Evolutionary conservation across 176 grass and related monocot species (phyloP).

Genomic region (Otatea glauca): DNA sequence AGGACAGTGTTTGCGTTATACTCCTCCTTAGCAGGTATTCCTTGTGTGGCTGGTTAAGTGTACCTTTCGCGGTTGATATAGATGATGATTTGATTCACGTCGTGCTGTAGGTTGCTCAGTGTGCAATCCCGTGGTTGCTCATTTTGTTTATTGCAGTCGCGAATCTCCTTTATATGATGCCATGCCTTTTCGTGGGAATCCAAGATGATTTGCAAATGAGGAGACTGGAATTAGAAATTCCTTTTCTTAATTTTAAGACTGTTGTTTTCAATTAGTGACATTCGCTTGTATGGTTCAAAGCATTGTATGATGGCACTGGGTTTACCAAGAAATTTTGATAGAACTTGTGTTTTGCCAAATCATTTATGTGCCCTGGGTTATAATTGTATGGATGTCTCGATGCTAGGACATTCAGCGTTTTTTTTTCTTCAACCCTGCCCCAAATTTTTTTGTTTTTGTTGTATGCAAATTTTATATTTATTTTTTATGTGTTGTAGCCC

Average conservation of each 20-base stretch:
- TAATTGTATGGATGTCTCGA: constrained; percentile 2
- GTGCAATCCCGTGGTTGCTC: constrained; percentile 46
- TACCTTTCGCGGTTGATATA: constrained; percentile 31
- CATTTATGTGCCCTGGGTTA: constrained; percentile 2
- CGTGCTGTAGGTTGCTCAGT: constrained; percentile 53
- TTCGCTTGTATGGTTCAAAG: constrained; percentile 33
- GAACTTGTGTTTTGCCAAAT: constrained; percentile 43
- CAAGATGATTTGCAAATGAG: constrained; percentile 42
- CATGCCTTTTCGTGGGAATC: constrained; percentile 38
- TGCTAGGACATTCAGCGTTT: constrained; percentile 6
- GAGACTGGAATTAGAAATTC: constrained; percentile 51
- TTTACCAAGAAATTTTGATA: constrained; percentile 66
- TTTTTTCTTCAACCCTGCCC: not conserved
- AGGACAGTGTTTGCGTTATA: constrained; percentile 25
- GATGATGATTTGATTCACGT: constrained; percentile 35
- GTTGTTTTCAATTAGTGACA: constrained; percentile 40
- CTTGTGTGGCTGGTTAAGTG: constrained; percentile 30
- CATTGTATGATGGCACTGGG: constrained; percentile 40
- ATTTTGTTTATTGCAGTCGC: constrained; percentile 50
- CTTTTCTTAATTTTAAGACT: constrained; percentile 44
- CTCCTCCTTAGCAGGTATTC: constrained; percentile 46
- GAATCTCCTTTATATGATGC: constrained; percentile 41
- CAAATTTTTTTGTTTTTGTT: not conserved
- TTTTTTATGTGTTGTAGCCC: not conserved
- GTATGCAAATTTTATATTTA: not conserved